A percentile compares a stretch with the other conserved stretches of the same genome.
Conservation (phyloP, 2,329 filamentous ascomycete genomes). For the Colletotrichum sp. region DNA sequence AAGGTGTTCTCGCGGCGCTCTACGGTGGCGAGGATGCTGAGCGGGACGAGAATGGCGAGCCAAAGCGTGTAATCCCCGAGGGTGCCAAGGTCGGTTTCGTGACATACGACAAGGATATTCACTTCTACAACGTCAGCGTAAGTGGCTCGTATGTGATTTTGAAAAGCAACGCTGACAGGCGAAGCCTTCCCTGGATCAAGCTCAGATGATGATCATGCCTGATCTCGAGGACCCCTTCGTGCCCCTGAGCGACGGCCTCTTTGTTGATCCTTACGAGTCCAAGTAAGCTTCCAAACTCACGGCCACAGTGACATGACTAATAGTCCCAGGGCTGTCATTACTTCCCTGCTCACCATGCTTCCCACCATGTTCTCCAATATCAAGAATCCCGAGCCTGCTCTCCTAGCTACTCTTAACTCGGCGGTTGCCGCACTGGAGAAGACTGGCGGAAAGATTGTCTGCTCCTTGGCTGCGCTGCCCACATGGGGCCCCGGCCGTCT, state of each 20-base stretch:
- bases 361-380: constrained; percentile 86
- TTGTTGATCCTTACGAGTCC: constrained; percentile 92
- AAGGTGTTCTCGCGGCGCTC: constrained; percentile 83
- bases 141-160: constrained; percentile 37
- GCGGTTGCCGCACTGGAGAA: constrained; percentile 82
- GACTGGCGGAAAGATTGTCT: constrained; percentile 92
- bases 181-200: constrained; percentile 77
- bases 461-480: constrained; percentile 84
- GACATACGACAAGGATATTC: constrained; percentile 94
- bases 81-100: constrained; percentile 93
- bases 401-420: constrained; percentile 84
- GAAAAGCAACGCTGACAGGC: background rate
- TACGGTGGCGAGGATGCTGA: constrained; percentile 72
- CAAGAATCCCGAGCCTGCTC: constrained; percentile 89
- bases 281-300: constrained; percentile 54
- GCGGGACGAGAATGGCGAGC: constrained; percentile 57
- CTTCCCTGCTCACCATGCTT: constrained; percentile 81
- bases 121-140: constrained; percentile 95
- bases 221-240: constrained; percentile 97
- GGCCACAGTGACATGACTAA: constrained; percentile 26
- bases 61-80: constrained; percentile 67
- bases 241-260: constrained; percentile 87
- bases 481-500: constrained; percentile 90
- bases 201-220: constrained; percentile 98
- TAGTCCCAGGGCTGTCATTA: constrained; percentile 70